Conservation (phyloP, 148 eudicot species). For the Rhododendron ovatum region DNA sequence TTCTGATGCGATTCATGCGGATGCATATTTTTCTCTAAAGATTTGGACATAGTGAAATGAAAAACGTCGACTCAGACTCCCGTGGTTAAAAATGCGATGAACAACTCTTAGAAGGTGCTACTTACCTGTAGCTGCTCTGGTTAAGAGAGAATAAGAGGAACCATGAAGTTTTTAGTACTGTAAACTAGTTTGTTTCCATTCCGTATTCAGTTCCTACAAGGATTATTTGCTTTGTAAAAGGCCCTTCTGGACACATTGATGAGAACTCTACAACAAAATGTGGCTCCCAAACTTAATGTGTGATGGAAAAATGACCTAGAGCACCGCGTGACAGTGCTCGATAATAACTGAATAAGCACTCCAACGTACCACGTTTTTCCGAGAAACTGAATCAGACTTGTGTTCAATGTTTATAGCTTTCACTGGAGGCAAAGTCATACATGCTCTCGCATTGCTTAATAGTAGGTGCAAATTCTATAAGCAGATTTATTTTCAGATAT, state of each 20-base stretch:
- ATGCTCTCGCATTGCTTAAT: neutral
- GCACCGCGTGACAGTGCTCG: neutral
- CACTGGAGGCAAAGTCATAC: neutral
- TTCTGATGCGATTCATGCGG: neutral
- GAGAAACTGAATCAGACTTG: neutral
- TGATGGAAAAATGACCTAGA: neutral
- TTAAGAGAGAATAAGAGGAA: neutral
- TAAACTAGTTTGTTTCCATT: neutral
- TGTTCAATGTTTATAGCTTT: neutral
- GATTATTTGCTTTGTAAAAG: neutral
- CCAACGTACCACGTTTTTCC: neutral
- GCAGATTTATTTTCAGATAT: neutral
- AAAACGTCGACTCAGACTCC: neutral
- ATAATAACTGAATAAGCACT: too few species aligned
- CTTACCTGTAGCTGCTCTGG: neutral
- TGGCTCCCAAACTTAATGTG: neutral
- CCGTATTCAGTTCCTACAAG: neutral
- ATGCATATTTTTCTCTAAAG: neutral
- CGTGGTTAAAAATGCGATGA: neutral
- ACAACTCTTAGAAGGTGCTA: neutral
- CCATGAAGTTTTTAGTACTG: neutral
- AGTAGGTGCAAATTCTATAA: neutral
- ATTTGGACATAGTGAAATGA: neutral
- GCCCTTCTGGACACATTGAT: neutral
- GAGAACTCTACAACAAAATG: neutral